Conservation (phyloP, 2,329 filamentous ascomycete genomes). For the Penicillium nordicum region DNA sequence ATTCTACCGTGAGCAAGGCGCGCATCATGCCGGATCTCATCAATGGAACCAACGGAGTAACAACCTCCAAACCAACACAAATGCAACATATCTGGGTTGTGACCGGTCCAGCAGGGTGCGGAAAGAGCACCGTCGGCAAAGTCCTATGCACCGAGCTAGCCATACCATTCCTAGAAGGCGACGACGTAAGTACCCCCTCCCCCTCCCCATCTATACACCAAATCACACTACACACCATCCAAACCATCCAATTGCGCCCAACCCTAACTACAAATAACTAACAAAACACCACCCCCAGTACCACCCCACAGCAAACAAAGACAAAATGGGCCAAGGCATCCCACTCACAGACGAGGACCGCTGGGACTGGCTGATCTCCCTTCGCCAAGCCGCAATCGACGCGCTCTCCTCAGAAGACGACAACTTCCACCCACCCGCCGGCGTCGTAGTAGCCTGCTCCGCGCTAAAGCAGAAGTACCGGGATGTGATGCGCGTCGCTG, state of each 20-base stretch:
- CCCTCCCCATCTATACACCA: too few relatives aligned
- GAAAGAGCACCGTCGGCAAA: constrained; percentile 72
- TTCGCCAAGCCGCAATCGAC: constrained; percentile 62
- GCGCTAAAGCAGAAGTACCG: constrained; percentile 96
- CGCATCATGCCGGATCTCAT: constrained; percentile 17
- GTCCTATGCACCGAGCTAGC: constrained; percentile 60
- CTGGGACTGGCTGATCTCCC: constrained; percentile 90
- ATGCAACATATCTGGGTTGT: constrained; percentile 74
- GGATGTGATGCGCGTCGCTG: constrained; percentile 79
- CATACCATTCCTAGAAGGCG: constrained; percentile 72
- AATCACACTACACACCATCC: not conserved
- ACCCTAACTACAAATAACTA: not conserved
- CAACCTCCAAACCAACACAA: constrained; percentile 9
- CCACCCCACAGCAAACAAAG: constrained; percentile 65
- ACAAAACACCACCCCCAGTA: constrained; percentile 31
- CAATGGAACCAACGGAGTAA: constrained; percentile 13
- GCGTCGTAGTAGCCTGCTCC: constrained; percentile 94
- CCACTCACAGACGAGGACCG: constrained; percentile 89
- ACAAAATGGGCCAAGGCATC: constrained; percentile 83
- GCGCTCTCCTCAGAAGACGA: constrained; percentile 43
- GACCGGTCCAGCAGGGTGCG: constrained; percentile 74
- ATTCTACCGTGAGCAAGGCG: constrained; percentile 20
- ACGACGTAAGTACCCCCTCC: constrained; percentile 58
- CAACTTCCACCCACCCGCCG: constrained; percentile 53
- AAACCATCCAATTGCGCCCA: not conserved